These are phyloP conservation scores for Fragaria ananassa DNA, from an alignment of 306 rosid species.

Conservation along the genomic window DNA sequence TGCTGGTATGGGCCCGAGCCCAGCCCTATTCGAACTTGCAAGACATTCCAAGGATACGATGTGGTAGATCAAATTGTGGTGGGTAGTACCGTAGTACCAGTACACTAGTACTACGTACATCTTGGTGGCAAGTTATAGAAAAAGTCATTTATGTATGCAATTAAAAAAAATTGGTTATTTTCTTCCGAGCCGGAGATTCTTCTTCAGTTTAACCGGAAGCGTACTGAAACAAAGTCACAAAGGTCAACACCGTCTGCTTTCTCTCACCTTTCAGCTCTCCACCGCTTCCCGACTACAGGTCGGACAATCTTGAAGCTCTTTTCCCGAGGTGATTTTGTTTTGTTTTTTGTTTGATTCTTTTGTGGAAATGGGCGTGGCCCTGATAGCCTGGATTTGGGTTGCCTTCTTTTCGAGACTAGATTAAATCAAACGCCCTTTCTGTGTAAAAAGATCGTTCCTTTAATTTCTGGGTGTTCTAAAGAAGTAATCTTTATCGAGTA, in stretches of 20 bases:
- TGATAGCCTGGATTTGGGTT: background rate
- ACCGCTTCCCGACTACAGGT: background rate
- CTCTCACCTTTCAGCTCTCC: slow-evolving; percentile 2
- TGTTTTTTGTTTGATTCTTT: background rate
- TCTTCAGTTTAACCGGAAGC: too few species aligned
- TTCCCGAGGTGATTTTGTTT: background rate
- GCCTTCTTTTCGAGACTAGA: background rate
- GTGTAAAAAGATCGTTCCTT: background rate
- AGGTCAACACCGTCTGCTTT: background rate
- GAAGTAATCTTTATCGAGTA: background rate
- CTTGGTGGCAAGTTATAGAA: too few species aligned
- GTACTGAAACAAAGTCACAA: too few species aligned
- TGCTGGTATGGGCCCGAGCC: too few species aligned
- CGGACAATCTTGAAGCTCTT: background rate
- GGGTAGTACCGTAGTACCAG: too few species aligned
- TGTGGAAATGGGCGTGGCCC: background rate
- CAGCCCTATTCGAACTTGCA: too few species aligned
- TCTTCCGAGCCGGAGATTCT: too few species aligned
- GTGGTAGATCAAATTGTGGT: too few species aligned
- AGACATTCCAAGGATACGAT: too few species aligned
- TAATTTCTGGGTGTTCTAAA: slow-evolving; percentile 1
- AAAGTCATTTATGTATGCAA: too few species aligned
- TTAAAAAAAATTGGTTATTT: too few species aligned
- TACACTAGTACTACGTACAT: too few species aligned
- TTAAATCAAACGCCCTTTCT: background rate